Percentiles rank a stretch among this genome's conserved stretches.
These are phyloP conservation scores for Geoglossum cookeanum DNA, from an alignment of 2,329 filamentous ascomycete species.

Conservation along the genomic window DNA sequence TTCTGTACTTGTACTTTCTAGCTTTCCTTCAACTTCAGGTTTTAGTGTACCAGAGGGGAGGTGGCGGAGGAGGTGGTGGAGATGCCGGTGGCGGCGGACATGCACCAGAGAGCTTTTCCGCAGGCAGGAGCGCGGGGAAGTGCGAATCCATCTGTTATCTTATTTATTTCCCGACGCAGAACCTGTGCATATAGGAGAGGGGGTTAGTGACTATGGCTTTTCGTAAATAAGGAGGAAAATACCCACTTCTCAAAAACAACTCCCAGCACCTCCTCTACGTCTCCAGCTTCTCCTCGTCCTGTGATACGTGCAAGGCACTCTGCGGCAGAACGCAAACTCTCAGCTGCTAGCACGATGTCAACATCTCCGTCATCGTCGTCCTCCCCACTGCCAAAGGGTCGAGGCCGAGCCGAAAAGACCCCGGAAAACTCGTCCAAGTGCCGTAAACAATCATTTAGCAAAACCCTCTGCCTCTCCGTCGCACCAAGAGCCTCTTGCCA, in stretches of 20 bases:
- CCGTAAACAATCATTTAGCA: constrained; percentile 52
- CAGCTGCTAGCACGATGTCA: constrained; percentile 79
- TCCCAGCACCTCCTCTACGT: constrained; percentile 88
- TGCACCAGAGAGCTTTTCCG: too few species aligned
- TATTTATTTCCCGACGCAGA: constrained; percentile 9
- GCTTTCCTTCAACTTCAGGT: too few species aligned
- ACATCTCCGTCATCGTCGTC: constrained; percentile 27
- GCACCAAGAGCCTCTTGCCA: constrained; percentile 77
- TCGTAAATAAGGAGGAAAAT: background rate
- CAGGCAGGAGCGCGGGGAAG: background rate
- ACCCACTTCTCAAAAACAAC: constrained; percentile 95
- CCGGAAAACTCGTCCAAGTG: constrained; percentile 56
- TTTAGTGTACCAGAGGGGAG: too few species aligned
- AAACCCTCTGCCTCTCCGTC: constrained; percentile 70
- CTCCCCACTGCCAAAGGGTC: background rate
- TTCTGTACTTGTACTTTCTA: too few species aligned
- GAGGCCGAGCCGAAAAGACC: constrained; percentile 24
- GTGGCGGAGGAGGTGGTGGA: background rate
- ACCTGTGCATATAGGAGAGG: constrained; percentile 1
- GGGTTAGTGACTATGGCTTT: constrained; percentile 5
- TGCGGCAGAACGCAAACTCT: constrained; percentile 67
- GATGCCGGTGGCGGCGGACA: background rate
- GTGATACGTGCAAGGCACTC: constrained; percentile 71
- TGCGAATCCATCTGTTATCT: constrained; percentile 2
- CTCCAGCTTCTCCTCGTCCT: constrained; percentile 63